Conservation (phyloP, 495 filamentous ascomycete species). For the Neurospora africana region DNA sequence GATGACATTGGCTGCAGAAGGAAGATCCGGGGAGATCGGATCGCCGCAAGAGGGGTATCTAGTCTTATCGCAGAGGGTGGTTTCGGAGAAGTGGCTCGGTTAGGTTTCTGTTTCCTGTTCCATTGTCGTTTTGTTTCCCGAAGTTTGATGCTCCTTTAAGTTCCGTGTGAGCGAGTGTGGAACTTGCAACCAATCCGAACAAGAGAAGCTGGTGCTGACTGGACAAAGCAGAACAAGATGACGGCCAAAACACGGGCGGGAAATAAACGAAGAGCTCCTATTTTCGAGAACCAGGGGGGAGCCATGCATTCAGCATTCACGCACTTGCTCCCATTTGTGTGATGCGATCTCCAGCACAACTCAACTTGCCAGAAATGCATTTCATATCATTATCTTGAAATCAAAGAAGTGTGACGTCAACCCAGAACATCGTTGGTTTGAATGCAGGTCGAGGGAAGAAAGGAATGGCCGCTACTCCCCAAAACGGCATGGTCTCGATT, state of each 20-base stretch:
- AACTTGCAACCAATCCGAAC: not conserved
- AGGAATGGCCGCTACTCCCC: not conserved
- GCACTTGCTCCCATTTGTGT: not conserved
- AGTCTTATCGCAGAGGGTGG: not conserved
- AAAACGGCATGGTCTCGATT: not conserved
- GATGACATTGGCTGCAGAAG: not conserved
- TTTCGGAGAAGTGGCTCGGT: not conserved
- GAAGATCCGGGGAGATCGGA: not conserved
- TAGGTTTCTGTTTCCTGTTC: not conserved
- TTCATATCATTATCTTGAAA: no score
- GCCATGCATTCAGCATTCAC: not conserved
- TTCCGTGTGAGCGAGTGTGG: not conserved
- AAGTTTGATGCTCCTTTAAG: not conserved
- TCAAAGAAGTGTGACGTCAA: not conserved
- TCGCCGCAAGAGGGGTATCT: not conserved
- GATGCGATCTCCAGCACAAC: not conserved
- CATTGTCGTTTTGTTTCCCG: not conserved
- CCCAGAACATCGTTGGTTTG: not conserved
- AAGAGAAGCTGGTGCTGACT: not conserved
- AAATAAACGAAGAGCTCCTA: not conserved
- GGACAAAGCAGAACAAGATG: not conserved
- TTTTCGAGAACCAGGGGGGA: not conserved
- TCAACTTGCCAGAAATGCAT: not conserved
- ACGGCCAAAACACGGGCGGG: not conserved
- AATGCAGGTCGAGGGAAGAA: not conserved